Evolutionary conservation across 2,329 filamentous ascomycete species (phyloP).

Genomic region (Didymellaceae sp.): DNA sequence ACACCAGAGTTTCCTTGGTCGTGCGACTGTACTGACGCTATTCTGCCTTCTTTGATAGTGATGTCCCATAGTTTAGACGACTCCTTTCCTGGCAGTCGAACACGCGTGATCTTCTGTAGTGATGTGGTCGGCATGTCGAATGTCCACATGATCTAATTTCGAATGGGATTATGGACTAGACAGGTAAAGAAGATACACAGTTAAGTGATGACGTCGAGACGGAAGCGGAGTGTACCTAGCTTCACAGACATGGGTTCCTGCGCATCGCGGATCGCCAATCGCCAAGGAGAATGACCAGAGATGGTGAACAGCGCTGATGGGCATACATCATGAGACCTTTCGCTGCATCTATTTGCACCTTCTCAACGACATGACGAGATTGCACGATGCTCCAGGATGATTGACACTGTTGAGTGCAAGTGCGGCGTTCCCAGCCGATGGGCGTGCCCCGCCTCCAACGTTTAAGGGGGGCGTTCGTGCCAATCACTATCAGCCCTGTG

Average conservation of each 20-base stretch:
- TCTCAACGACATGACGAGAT: neutral
- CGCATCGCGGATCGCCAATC: slow-evolving; percentile 11
- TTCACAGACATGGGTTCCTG: slow-evolving; percentile 7
- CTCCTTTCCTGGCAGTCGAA: slow-evolving; percentile 44
- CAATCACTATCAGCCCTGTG: slow-evolving; percentile 22
- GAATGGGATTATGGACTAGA: too few relatives aligned
- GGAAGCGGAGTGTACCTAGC: slow-evolving; percentile 10
- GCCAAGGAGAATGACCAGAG: slow-evolving; percentile 20
- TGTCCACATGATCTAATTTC: too few relatives aligned
- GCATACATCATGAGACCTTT: slow-evolving; percentile 1
- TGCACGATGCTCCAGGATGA: slow-evolving; percentile 12
- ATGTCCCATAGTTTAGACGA: slow-evolving; percentile 48
- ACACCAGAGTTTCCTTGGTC: too few relatives aligned
- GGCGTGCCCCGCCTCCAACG: slow-evolving; percentile 17
- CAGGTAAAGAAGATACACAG: slow-evolving; percentile 1
- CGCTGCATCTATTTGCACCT: slow-evolving; percentile 1
- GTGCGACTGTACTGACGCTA: slow-evolving; percentile 45
- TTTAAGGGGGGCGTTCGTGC: slow-evolving; percentile 19
- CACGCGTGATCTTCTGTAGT: slow-evolving; percentile 40
- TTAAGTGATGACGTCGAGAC: slow-evolving; percentile 24
- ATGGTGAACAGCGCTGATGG: slow-evolving; percentile 7
- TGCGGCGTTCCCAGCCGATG: slow-evolving; percentile 18
- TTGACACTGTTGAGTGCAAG: slow-evolving; percentile 11
- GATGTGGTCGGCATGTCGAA: neutral
- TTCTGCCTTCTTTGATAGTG: slow-evolving; percentile 40